Evolutionary conservation across 208 protist species (phyloP).

Genomic region (Phytomonas francai): DNA sequence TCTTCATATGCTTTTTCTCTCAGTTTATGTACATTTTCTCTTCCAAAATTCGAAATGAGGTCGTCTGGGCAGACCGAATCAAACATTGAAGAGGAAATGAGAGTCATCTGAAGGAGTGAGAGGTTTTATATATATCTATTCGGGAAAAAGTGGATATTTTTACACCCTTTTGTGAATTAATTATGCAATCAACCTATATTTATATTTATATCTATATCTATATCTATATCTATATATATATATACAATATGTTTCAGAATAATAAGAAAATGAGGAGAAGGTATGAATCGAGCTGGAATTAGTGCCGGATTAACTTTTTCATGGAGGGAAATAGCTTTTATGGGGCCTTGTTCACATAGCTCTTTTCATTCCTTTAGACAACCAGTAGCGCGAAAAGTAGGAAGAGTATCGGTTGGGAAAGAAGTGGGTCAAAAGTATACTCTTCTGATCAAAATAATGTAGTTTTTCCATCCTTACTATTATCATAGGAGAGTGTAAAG

Average conservation of each 20-base stretch:
- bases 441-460: too few species aligned
- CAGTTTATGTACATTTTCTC: neutral
- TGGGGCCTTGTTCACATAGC: too few species aligned
- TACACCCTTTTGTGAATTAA: neutral
- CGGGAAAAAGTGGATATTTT: neutral
- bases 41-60: neutral
- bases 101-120: too few species aligned
- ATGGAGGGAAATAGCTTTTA: neutral
- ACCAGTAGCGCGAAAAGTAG: too few species aligned
- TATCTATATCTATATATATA: too few species aligned
- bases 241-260: neutral
- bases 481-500: too few species aligned
- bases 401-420: too few species aligned
- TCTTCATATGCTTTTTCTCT: constrained; percentile 11
- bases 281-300: neutral
- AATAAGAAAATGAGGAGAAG: constrained; percentile 10
- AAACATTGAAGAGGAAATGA: too few species aligned
- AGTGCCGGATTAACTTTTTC: neutral
- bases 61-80: neutral
- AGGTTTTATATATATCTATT: neutral
- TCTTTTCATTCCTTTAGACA: too few species aligned
- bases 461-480: too few species aligned
- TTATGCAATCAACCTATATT: constrained; percentile 2
- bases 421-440: too few species aligned
- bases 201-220: too few species aligned